Base-by-base conservation (phyloP, 1,284 basidiomycete species). In the Blastosporella zonata region DNA sequence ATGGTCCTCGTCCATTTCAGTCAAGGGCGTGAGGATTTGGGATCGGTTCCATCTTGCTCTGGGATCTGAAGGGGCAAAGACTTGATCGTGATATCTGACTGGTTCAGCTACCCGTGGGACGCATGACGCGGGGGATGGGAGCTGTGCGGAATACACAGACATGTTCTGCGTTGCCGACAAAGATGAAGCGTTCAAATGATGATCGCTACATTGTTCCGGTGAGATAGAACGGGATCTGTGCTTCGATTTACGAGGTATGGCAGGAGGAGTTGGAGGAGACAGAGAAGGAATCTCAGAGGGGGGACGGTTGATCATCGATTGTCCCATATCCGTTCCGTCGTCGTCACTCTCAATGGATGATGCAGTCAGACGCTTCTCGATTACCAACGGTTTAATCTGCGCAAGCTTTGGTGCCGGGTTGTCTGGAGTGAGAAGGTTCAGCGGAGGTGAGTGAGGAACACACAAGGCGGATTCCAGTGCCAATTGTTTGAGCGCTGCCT, bases 401-500 rank as follows among this genome's bases (percentile, higher is more conserved):
- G 46, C 18, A 22, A 38, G 27, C 6, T 40, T 42, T 12, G 44
- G 38, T 1, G 37, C 9, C 21, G 22, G 29, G 20, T 35, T 18
- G 20, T 47, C 43, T 25, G 49, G 46, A 22, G 46, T 48, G 2
- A 41, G 21, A 6, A 48, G 40, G 8, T 31, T 36, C 12, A 37
- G 33, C 2, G 43, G 42, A 12, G 47, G 31, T 3, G 48, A 35
- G 22, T 44, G 52, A 18, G 36, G 29, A 25, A 45, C 18, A 15
- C 55, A 53, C 42, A 59, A 49, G 6, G 56, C 48, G 12, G 56
- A 52, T 55, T 68, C 65, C 22, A 70, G 54, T 0, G 74, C 78
- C 27, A 78, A 50, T 39, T 70, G 67, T 13, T 73, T 70, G 18
- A 82, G 66, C 12, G 67, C 73, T 33, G 70, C 63, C 57, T 78